Evolutionary conservation across 257 asterid species (phyloP), one percentile per base, ranked within the genome.

Genomic region (Coffea eugenioides): DNA sequence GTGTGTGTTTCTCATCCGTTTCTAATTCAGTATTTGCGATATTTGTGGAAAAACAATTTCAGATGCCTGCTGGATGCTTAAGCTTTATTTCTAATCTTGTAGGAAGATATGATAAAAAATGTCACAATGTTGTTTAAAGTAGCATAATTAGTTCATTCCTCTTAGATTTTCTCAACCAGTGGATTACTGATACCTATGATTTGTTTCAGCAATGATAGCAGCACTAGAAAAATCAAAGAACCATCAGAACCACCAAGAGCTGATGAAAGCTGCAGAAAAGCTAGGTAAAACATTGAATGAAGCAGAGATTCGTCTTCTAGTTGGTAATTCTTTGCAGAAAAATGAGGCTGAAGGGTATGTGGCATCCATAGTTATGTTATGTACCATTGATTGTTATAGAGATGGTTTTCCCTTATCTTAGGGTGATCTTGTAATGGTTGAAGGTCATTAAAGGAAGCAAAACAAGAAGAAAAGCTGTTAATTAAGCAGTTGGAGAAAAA

Each of bases 401-500:
- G 70, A 49, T 79, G 71, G 66, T 76, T 80, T 80, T 72, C 74
- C 39, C 61, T 82, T 54, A 15, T 51, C 82, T 82, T 57, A 86
- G 74, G 78, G 78, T 62, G 48, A 71, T 64, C 52, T 76, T 85
- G 4, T 59, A 34, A 79, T 88, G 85, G 54, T 71, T 89, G 86
- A 80, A 96, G 99, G 92, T 90, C 91, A 73, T 97, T 87, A 82
- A 94, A 94, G 85, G 94, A 87, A 27, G 83, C 86, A 56, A 89
- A 89, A 84, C 85, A 73, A 71, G 93, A 86, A 74, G 93, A 90
- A 82, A 87, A 85, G 75, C 52, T 83, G 43, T 80, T 89, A 78
- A 80, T 89, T 84, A 94, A 89, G 89, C 95, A 92, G 86, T 87
- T 90, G 84, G 97, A 92, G 91, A 96, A 84, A 83, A 87, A 77